Evolutionary conservation across 2,329 filamentous ascomycete genomes (phyloP).

Genomic region (Penicillium griseofulvum): DNA sequence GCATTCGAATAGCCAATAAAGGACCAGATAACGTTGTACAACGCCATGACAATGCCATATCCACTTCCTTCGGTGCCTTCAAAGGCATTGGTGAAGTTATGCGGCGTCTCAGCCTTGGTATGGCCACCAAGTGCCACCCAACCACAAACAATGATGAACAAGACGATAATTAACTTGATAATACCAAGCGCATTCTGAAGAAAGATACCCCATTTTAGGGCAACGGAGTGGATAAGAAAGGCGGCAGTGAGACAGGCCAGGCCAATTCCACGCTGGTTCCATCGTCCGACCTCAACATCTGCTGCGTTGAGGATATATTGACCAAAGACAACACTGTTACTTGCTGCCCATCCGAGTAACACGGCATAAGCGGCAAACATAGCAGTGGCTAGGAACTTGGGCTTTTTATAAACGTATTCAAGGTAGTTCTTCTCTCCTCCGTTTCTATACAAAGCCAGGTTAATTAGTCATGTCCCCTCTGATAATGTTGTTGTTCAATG

Average conservation of each 20-base stretch:
- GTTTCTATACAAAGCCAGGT: constrained; percentile 33
- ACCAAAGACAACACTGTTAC: constrained; percentile 54
- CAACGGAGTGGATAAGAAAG: constrained; percentile 49
- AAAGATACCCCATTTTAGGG: constrained; percentile 49
- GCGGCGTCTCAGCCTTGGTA: constrained; percentile 35
- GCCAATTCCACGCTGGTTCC: constrained; percentile 52
- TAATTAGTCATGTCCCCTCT: not conserved
- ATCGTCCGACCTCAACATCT: constrained; percentile 43
- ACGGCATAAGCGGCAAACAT: constrained; percentile 54
- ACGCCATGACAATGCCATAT: constrained; percentile 55
- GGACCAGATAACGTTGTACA: constrained; percentile 62
- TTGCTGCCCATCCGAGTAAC: constrained; percentile 52
- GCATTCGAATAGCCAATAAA: constrained; percentile 62
- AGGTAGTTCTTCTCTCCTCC: constrained; percentile 57
- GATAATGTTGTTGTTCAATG: not conserved
- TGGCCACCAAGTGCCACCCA: constrained; percentile 42
- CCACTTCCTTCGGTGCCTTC: constrained; percentile 37
- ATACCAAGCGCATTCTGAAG: constrained; percentile 52
- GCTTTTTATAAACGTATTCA: constrained; percentile 52
- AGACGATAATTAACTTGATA: constrained; percentile 51
- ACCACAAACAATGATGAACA: constrained; percentile 47
- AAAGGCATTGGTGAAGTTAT: constrained; percentile 41
- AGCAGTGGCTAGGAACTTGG: constrained; percentile 53
- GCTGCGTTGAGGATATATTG: constrained; percentile 52
- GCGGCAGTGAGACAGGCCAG: constrained; percentile 48